Conservation (phyloP, 73 alveolate genomes). For the Symbiodinium natans region DNA sequence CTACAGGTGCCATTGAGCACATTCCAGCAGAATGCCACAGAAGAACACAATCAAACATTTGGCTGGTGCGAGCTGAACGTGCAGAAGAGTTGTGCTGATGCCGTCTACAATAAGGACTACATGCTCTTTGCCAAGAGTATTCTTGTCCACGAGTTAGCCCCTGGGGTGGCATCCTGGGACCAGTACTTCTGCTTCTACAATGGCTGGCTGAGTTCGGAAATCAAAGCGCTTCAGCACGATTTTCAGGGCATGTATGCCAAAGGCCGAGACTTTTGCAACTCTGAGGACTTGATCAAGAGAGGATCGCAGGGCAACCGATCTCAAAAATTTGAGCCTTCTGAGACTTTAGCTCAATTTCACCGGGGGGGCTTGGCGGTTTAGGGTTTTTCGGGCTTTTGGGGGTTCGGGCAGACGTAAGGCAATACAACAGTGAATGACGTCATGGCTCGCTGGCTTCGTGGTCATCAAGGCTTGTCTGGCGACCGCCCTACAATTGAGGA, state of each 20-base stretch:
- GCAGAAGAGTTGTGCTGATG: neutral
- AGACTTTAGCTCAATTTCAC: no score
- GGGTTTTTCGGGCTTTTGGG: no score
- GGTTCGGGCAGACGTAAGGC: no score
- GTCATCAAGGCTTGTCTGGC: neutral
- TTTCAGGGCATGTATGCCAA: neutral
- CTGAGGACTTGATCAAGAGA: neutral
- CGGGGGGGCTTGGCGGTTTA: no score
- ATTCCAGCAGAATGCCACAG: neutral
- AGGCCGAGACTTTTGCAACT: neutral
- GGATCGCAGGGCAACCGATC: no score
- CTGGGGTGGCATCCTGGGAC: neutral
- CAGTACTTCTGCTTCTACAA: neutral
- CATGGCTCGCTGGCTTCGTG: neutral
- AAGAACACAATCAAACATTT: neutral
- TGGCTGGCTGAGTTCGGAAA: neutral
- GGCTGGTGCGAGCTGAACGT: conserved; percentile 20
- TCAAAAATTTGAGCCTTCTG: no score
- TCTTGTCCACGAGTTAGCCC: neutral
- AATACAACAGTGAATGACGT: neutral
- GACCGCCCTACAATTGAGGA: neutral
- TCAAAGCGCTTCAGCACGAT: neutral
- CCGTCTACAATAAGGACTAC: conserved; percentile 7
- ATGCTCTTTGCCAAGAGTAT: neutral
- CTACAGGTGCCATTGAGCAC: neutral